These are phyloP conservation scores for Brassica hybrid DNA, from an alignment of 441 rosid species.

Conservation along the genomic window DNA sequence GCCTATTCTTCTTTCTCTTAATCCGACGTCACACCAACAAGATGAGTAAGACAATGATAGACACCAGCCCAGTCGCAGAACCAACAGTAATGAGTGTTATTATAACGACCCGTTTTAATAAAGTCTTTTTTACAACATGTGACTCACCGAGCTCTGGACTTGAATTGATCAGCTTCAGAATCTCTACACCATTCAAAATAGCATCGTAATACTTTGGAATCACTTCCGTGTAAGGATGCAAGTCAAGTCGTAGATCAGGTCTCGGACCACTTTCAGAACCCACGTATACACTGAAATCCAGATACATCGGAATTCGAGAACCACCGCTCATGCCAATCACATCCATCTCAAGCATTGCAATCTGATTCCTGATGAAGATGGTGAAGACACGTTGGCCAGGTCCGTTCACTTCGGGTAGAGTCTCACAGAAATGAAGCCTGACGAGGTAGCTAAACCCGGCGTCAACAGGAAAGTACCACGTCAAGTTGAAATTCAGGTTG, in stretches of 20 bases:
- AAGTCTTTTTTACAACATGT: too few relatives aligned
- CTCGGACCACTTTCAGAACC: not conserved
- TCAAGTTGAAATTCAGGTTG: conserved; percentile 21
- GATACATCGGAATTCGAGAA: conserved; percentile 35
- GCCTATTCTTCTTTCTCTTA: too few relatives aligned
- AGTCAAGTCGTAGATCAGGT: conserved; percentile 33
- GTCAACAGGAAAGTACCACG: conserved; percentile 53
- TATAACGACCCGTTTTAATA: too few relatives aligned
- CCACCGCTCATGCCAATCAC: conserved; percentile 40
- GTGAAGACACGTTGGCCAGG: conserved; percentile 28
- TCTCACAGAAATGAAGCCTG: conserved; percentile 58
- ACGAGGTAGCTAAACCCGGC: conserved; percentile 45
- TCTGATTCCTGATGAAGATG: conserved; percentile 25
- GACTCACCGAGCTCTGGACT: too few relatives aligned
- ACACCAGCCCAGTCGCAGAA: too few relatives aligned
- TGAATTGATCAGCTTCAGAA: conserved; percentile 45
- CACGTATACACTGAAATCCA: conserved; percentile 33
- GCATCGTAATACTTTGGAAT: conserved; percentile 31
- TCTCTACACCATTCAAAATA: conserved; percentile 58
- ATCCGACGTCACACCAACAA: too few relatives aligned
- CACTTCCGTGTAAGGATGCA: conserved; percentile 19
- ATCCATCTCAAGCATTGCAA: conserved; percentile 9
- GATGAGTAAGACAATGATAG: too few relatives aligned
- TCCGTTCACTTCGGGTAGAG: not conserved
- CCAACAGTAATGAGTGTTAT: too few relatives aligned